phyloP scores from a whole-genome alignment of 2,329 filamentous ascomycete species.

The Alternaria sp. region DNA sequence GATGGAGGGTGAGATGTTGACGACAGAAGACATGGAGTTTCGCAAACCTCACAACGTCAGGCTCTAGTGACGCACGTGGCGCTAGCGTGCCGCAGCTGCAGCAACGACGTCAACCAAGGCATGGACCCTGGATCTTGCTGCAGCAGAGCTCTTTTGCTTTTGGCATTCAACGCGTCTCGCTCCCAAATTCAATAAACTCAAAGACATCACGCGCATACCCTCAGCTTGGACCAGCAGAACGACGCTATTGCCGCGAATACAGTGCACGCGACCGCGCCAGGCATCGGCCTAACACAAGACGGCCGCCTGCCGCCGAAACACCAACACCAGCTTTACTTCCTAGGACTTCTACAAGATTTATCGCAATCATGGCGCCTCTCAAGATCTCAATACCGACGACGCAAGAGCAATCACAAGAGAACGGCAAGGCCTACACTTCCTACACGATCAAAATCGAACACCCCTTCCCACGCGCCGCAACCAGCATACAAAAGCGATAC shows the following conservation, averaged over 20 bases:
- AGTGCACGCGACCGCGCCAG: constrained; percentile 16
- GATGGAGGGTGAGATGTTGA: not conserved
- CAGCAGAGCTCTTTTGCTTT: not conserved
- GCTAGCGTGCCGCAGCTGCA: constrained; percentile 18
- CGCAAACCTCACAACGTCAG: not conserved
- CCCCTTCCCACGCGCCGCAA: constrained; percentile 76
- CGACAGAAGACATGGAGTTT: constrained; percentile 3
- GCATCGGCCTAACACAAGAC: constrained; percentile 1
- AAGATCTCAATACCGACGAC: constrained; percentile 56
- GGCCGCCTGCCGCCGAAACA: constrained; percentile 1
- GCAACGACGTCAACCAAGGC: constrained; percentile 19
- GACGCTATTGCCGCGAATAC: not conserved
- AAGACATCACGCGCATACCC: not conserved
- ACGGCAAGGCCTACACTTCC: constrained; percentile 71
- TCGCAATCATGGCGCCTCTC: constrained; percentile 52
- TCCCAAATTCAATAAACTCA: not conserved
- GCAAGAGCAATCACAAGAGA: constrained; percentile 58
- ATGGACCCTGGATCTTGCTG: not conserved
- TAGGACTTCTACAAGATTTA: too few relatives aligned
- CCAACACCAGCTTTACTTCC: not conserved
- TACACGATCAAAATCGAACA: constrained; percentile 81
- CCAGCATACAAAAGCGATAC: constrained; percentile 80
- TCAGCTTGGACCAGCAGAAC: not conserved
- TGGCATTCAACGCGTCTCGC: not conserved
- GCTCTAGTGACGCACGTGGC: constrained; percentile 18